These are phyloP conservation scores for Dothidotthia symphoricarpi DNA, from an alignment of 2,329 filamentous ascomycete genomes.

Conservation along the genomic window DNA sequence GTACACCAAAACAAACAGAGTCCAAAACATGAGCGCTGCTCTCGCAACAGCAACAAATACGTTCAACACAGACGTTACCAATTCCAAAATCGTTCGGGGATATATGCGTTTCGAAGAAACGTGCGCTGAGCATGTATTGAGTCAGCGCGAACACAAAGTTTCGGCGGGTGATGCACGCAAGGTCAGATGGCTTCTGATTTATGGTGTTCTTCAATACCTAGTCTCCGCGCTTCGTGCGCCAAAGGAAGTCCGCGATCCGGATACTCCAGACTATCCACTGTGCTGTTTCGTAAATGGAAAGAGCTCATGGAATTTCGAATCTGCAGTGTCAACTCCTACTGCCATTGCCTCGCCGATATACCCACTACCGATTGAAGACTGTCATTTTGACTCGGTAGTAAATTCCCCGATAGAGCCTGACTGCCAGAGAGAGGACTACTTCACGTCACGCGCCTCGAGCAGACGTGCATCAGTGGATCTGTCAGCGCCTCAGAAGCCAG, in stretches of 20 bases:
- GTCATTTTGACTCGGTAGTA: conserved; percentile 10
- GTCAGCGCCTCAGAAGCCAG: conserved; percentile 28
- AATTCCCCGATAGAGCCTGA: conserved; percentile 44
- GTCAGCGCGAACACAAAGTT: conserved; percentile 57
- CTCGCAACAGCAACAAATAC: conserved; percentile 52
- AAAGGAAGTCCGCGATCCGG: conserved; percentile 58
- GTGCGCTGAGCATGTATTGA: conserved; percentile 48
- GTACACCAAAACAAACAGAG: conserved; percentile 48
- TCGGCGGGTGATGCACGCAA: conserved; percentile 68
- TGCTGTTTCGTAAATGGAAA: conserved; percentile 48
- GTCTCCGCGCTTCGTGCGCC: conserved; percentile 62
- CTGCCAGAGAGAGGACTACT: conserved; percentile 47
- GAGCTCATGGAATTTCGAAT: conserved; percentile 39
- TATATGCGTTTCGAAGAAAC: conserved; percentile 71
- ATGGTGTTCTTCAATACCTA: conserved; percentile 71
- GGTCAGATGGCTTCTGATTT: conserved; percentile 75
- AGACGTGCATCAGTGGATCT: conserved; percentile 32
- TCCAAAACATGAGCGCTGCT: conserved; percentile 54
- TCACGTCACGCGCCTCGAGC: conserved; percentile 24
- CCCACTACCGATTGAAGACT: conserved; percentile 18
- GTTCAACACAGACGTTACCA: conserved; percentile 35
- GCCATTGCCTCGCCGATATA: conserved; percentile 8
- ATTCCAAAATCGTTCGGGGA: conserved; percentile 59
- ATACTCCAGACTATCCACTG: conserved; percentile 59
- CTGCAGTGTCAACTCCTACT: conserved; percentile 15